These are phyloP conservation scores for Sporothrix pseudoabietina DNA, from an alignment of 2,329 filamentous ascomycete species.

Conservation along the genomic window DNA sequence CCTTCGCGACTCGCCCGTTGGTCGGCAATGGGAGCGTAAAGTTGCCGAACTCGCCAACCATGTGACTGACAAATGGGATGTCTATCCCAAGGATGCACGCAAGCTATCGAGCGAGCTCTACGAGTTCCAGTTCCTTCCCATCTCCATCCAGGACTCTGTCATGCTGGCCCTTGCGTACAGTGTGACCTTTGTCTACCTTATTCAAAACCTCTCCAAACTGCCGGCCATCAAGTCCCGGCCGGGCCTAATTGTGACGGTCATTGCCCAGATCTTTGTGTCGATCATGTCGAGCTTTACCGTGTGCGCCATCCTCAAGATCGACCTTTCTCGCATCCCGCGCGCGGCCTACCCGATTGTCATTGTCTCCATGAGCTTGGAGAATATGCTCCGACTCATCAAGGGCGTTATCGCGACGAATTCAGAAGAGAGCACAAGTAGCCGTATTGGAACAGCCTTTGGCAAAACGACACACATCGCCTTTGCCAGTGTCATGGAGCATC, in stretches of 20 bases:
- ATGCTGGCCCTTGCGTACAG: conserved; percentile 67
- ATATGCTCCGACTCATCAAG: conserved; percentile 77
- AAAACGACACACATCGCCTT: conserved; percentile 71
- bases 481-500: conserved; percentile 68
- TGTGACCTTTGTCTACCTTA: conserved; percentile 65
- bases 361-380: conserved; percentile 74
- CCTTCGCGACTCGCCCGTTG: conserved; percentile 64
- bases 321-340: conserved; percentile 72
- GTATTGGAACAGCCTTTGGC: conserved; percentile 74
- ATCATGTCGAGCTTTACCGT: conserved; percentile 79
- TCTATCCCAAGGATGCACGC: conserved; percentile 63
- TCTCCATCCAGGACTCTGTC: conserved; percentile 66
- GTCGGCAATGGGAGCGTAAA: conserved; percentile 65
- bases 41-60: conserved; percentile 55
- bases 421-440: conserved; percentile 66
- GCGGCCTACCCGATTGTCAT: conserved; percentile 77
- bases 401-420: conserved; percentile 72
- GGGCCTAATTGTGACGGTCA: conserved; percentile 70
- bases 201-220: conserved; percentile 67
- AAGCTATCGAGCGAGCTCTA: conserved; percentile 64
- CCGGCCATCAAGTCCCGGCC: conserved; percentile 74
- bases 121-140: conserved; percentile 76
- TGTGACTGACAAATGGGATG: conserved; percentile 59
- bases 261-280: conserved; percentile 69
- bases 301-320: conserved; percentile 73